Evolutionary conservation across 306 rosid genomes (phyloP).

Genomic region (Vigna radiata): DNA sequence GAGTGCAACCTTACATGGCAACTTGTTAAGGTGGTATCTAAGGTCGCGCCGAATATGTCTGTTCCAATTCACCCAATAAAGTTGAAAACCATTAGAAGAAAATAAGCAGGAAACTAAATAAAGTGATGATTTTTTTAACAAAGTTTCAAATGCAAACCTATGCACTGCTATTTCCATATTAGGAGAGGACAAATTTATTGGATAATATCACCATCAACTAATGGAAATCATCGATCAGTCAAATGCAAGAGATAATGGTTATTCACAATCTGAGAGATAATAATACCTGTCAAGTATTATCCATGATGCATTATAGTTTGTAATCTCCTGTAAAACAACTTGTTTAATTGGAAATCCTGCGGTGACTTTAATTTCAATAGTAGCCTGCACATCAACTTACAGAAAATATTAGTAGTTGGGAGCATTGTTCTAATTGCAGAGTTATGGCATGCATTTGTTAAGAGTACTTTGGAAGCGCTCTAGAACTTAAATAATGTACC

Average conservation of each 20-base stretch:
- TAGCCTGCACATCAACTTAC: constrained; percentile 57
- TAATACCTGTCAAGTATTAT: constrained; percentile 77
- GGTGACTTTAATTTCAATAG: constrained; percentile 69
- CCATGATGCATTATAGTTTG: constrained; percentile 66
- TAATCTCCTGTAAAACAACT: constrained; percentile 71
- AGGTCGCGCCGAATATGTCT: constrained; percentile 72
- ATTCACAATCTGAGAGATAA: constrained; percentile 10
- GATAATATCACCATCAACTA: background rate
- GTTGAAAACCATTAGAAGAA: constrained; percentile 23
- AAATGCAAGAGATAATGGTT: constrained; percentile 16
- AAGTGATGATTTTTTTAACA: background rate
- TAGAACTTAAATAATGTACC: constrained; percentile 53
- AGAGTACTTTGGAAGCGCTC: constrained; percentile 1
- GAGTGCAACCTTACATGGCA: constrained; percentile 73
- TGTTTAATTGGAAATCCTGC: constrained; percentile 80
- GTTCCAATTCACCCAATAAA: constrained; percentile 34
- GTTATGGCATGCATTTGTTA: background rate
- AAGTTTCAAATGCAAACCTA: background rate
- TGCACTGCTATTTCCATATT: background rate
- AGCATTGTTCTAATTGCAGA: background rate
- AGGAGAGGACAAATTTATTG: background rate
- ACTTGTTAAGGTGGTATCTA: constrained; percentile 60
- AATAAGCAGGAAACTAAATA: background rate
- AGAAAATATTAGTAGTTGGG: constrained; percentile 8
- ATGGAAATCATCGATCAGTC: background rate